Conservation (phyloP, 345 rosid species). For the Boechera stricta region DNA sequence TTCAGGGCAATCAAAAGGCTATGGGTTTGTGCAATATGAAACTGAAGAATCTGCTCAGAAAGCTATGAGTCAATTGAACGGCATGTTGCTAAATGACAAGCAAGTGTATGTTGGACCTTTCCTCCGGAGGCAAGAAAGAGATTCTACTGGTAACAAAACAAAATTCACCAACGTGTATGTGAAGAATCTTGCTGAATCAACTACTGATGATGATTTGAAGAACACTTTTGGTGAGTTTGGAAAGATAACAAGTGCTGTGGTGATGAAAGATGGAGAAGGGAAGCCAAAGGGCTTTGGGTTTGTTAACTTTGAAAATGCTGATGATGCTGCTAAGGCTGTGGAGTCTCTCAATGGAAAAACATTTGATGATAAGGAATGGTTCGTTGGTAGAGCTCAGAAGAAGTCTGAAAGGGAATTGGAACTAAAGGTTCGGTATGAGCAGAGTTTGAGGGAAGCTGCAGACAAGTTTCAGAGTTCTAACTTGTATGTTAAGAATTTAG, state of each 20-base stretch:
- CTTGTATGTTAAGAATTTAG: conserved; percentile 85
- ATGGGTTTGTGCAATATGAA: conserved; percentile 94
- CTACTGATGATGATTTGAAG: conserved; percentile 78
- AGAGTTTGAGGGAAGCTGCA: conserved; percentile 80
- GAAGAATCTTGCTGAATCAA: conserved; percentile 77
- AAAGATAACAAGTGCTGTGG: conserved; percentile 76
- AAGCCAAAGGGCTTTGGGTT: conserved; percentile 92
- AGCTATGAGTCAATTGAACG: conserved; percentile 82
- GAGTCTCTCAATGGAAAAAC: conserved; percentile 83
- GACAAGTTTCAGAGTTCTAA: conserved; percentile 85
- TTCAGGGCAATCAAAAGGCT: conserved; percentile 89
- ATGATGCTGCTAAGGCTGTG: conserved; percentile 89
- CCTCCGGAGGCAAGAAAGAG: conserved; percentile 94
- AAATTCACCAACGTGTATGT: conserved; percentile 89
- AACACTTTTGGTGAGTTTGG: conserved; percentile 81
- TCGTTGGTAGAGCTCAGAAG: conserved; percentile 91
- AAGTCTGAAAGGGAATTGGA: conserved; percentile 84
- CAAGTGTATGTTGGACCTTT: conserved; percentile 96
- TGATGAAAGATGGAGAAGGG: conserved; percentile 85
- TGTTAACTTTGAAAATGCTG: conserved; percentile 86
- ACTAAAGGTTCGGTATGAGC: conserved; percentile 71
- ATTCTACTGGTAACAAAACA: conserved; percentile 49
- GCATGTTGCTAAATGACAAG: conserved; percentile 94
- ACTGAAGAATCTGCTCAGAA: conserved; percentile 76
- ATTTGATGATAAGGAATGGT: conserved; percentile 89